Conservation (phyloP, 2,329 filamentous ascomycete species). For the Gaeumannomyces sp. region DNA sequence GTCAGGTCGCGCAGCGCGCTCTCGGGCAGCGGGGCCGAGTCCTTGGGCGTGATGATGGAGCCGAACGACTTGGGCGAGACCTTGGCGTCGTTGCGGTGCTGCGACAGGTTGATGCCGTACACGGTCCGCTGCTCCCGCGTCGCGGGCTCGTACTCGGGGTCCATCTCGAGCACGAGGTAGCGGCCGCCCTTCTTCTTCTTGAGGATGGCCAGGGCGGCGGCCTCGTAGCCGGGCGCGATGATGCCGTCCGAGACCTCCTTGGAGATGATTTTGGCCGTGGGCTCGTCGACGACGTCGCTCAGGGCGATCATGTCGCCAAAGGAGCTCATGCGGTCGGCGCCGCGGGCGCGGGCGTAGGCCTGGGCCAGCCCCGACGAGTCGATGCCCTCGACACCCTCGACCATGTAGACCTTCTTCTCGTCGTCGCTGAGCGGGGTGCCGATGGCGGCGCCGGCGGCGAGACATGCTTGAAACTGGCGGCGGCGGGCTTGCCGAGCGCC, state of each 20-base stretch:
- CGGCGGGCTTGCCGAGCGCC: constrained; percentile 80
- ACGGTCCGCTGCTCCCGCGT: constrained; percentile 81
- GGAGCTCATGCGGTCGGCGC: constrained; percentile 96
- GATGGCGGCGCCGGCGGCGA: constrained; percentile 92
- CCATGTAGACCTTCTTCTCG: constrained; percentile 97
- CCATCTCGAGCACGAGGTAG: constrained; percentile 94
- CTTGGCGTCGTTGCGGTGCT: constrained; percentile 86
- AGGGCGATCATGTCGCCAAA: constrained; percentile 96
- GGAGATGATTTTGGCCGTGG: constrained; percentile 95
- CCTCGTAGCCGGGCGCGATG: constrained; percentile 80
- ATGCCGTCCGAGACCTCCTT: constrained; percentile 97
- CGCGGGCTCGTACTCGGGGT: constrained; percentile 74
- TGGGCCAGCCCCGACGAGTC: constrained; percentile 82
- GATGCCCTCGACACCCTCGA: constrained; percentile 87
- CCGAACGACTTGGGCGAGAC: constrained; percentile 82
- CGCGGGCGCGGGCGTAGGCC: constrained; percentile 91
- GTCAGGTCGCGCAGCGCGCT: constrained; percentile 82
- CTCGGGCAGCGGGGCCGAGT: constrained; percentile 65
- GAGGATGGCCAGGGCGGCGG: constrained; percentile 81
- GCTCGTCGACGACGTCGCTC: constrained; percentile 81
- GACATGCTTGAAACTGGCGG: constrained; percentile 98
- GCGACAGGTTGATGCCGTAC: constrained; percentile 81
- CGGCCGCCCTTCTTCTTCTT: constrained; percentile 98
- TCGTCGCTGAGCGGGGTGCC: constrained; percentile 78
- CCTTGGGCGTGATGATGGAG: constrained; percentile 81